Conservation (phyloP, 495 filamentous ascomycete genomes). For the Patellaria atrata region DNA sequence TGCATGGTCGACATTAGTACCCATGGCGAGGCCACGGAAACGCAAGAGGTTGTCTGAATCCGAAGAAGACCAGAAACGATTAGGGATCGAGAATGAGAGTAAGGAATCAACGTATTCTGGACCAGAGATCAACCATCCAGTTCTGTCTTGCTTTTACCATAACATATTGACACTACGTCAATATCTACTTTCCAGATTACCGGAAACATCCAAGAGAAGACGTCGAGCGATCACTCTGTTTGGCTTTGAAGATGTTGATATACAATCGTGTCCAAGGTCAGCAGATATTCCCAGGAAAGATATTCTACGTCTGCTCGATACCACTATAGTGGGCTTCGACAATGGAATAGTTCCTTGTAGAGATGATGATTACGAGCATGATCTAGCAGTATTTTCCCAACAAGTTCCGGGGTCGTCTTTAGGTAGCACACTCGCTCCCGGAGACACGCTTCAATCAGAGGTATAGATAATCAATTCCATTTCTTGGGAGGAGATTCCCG, state of each 20-base stretch:
- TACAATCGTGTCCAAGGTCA: no score
- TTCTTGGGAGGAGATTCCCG: no score
- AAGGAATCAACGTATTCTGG: no score
- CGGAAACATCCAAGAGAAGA: slow-evolving; percentile 36
- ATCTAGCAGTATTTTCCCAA: slow-evolving; percentile 59
- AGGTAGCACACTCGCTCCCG: slow-evolving; percentile 16
- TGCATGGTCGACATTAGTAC: no score
- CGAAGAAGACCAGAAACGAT: no score
- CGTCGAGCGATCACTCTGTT: slow-evolving; percentile 32
- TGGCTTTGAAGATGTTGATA: slow-evolving; percentile 17
- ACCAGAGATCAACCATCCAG: slow-evolving; percentile 37
- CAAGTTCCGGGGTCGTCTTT: slow-evolving; percentile 33
- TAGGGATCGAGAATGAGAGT: no score
- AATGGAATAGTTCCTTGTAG: slow-evolving; percentile 32
- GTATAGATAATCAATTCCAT: slow-evolving; percentile 25
- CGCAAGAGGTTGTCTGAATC: no score
- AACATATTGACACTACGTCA: slow-evolving; percentile 53
- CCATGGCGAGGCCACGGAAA: no score
- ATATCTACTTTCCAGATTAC: slow-evolving; percentile 46
- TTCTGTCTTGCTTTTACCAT: slow-evolving; percentile 63
- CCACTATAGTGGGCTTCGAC: slow-evolving; percentile 46
- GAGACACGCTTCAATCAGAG: slow-evolving; percentile 33
- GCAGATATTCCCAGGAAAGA: no score
- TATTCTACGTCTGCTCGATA: slow-evolving; percentile 48
- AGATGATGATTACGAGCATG: no score